Base-by-base conservation (phyloP, 83 land plant species). In the Diphasiastrum complanatum region DNA sequence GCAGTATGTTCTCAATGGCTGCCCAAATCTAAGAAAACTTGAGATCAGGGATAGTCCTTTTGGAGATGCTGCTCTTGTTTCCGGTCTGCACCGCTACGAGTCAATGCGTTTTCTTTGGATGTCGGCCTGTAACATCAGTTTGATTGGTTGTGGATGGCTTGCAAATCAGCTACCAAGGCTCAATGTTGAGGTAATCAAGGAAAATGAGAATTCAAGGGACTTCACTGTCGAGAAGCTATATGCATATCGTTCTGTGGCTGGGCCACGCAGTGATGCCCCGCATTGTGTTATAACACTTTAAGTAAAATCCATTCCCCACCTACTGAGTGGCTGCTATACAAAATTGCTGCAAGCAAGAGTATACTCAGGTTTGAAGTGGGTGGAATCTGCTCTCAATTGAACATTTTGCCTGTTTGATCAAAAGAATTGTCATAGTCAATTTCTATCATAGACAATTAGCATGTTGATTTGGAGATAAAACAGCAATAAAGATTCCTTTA, bases 41-140 rank as follows among this genome's bases (percentile, higher is more conserved):
- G 90, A 85, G 69, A 82, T 85, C 28, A 71, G 81, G 65, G 90
- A 85, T 60, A 76, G 85, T 57, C 90, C 90, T 0, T 85, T 85
- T 68, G 90, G 90, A 12, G 83, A 82, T 61, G 65, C 64, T 50
- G 80, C 83, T 47, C 76, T 85, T n/a, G 49, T 67, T 2, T 55
- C 64, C n/a, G 70, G 70, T 5, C 18, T 67, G 16, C 47, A 57
- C 58, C 28, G 51, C 11, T 45, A 43, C 58, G 90, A 85, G 81
- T 79, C 85, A 67, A 85, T 85, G 90, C 80, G 90, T 72, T 85
- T 84, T 77, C 83, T 85, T 67, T 85, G 90, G 90, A 85, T 85
- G 90, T 85, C 90, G 25, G 70, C 83, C 38, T 85, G 90, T 76
- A 68, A 67, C 14, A 83, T 85, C 36, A 81, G 67, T 51, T 66